phyloP scores from a whole-genome alignment of 2,329 filamentous ascomycete genomes.

The Cadophora sp. region DNA sequence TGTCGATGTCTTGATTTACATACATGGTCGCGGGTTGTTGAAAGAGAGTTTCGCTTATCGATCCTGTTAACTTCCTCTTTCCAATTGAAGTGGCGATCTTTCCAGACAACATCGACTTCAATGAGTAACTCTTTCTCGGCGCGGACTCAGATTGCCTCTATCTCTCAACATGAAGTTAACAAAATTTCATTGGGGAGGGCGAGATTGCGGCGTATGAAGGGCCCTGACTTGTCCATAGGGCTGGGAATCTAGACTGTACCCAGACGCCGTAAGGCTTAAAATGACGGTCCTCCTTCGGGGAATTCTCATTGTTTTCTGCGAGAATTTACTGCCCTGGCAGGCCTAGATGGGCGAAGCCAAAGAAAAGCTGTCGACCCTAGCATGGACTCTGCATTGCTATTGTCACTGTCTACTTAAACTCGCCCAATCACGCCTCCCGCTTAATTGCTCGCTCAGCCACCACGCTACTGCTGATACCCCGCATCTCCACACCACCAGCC shows the following conservation, averaged over 20 bases:
- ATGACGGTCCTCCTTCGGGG: not conserved
- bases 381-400: not conserved
- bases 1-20: not conserved
- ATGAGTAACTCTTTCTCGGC: not conserved
- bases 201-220: not conserved
- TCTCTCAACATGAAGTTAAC: not conserved
- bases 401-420: not conserved
- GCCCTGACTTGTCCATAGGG: not conserved
- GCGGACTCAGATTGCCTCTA: not conserved
- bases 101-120: not conserved
- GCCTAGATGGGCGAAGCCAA: not conserved
- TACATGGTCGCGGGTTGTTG: not conserved
- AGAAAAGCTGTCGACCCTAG: not conserved
- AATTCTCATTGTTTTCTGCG: not conserved
- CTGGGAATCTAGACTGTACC: not conserved
- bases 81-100: not conserved
- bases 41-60: not conserved
- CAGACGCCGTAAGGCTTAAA: not conserved
- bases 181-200: not conserved
- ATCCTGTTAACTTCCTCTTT: not conserved
- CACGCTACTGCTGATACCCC: not conserved
- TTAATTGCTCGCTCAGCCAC: slow-evolving; percentile 5
- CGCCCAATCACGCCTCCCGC: not conserved
- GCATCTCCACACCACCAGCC: slow-evolving; percentile 7
- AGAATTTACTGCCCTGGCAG: not conserved